Conservation (phyloP, 345 rosid species). For the Euphorbia peplus region DNA sequence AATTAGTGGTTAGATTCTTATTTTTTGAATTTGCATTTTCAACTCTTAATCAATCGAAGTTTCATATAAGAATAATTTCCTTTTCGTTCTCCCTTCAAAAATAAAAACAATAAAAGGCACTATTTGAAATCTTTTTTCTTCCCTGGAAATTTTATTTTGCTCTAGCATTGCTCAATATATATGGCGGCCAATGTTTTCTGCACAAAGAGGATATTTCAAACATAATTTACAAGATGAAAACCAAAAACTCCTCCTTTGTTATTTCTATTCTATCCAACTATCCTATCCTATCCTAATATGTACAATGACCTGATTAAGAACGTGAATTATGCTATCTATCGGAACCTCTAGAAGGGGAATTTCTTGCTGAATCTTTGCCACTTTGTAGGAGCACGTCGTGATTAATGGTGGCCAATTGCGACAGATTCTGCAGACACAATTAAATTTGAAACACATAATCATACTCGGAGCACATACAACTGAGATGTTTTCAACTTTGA, state of each 20-base stretch:
- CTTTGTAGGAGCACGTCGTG: conserved; percentile 66
- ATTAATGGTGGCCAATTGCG: conserved; percentile 76
- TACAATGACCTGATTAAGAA: background rate
- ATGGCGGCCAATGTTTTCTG: background rate
- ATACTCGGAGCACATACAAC: too few relatives aligned
- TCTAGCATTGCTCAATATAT: too few relatives aligned
- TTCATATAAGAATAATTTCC: background rate
- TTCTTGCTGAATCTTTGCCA: conserved; percentile 51
- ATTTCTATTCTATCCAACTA: background rate
- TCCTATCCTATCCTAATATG: background rate
- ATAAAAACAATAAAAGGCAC: too few relatives aligned
- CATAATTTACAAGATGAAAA: conserved; percentile 12
- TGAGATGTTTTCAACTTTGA: too few relatives aligned
- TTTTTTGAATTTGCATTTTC: too few relatives aligned
- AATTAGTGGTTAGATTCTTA: too few relatives aligned
- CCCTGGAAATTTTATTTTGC: background rate
- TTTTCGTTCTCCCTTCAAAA: too few relatives aligned
- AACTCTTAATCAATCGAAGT: background rate
- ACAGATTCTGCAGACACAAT: conserved; percentile 56
- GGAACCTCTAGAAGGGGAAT: conserved; percentile 44
- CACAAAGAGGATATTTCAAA: background rate
- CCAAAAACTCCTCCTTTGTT: background rate
- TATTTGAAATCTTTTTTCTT: too few relatives aligned
- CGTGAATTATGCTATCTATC: conserved; percentile 5
- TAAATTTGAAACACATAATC: background rate